phyloP scores from a whole-genome alignment of 2,329 filamentous ascomycete species.

The Epichloe gansuensis region DNA sequence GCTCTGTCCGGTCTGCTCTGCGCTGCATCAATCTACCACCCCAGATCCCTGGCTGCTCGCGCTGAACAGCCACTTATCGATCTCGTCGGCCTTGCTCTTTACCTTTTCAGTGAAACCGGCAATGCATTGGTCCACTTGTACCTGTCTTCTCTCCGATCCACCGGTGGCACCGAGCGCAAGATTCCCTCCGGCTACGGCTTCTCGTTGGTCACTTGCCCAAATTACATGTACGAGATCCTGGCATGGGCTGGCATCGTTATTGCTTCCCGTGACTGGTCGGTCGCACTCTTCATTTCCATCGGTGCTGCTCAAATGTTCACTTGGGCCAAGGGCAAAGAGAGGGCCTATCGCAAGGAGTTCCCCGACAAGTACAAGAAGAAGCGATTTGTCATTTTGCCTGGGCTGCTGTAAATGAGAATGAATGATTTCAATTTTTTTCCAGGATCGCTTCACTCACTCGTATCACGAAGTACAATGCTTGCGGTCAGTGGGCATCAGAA shows the following conservation, averaged over 20 bases:
- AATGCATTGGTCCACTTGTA: slow-evolving; percentile 74
- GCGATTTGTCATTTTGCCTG: slow-evolving; percentile 70
- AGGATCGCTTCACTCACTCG: no score
- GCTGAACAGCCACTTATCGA: slow-evolving; percentile 38
- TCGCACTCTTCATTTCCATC: slow-evolving; percentile 61
- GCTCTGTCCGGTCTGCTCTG: slow-evolving; percentile 64
- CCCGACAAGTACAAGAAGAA: slow-evolving; percentile 93
- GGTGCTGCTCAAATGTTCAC: slow-evolving; percentile 67
- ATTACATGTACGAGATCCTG: slow-evolving; percentile 88
- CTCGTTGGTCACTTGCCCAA: slow-evolving; percentile 79
- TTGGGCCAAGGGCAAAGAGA: slow-evolving; percentile 91
- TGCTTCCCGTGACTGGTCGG: slow-evolving; percentile 65
- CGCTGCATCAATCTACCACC: slow-evolving; percentile 75
- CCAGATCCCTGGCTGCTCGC: slow-evolving; percentile 52
- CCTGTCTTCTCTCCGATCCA: slow-evolving; percentile 61
- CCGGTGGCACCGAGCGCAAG: slow-evolving; percentile 72
- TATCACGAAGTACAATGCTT: no score
- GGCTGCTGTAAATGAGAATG: slow-evolving; percentile 44
- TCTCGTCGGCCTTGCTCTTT: slow-evolving; percentile 58
- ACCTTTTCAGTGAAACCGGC: slow-evolving; percentile 61
- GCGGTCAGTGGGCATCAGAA: no score
- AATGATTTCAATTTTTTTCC: no score
- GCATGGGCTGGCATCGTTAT: slow-evolving; percentile 77
- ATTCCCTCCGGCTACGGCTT: slow-evolving; percentile 83
- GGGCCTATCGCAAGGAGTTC: slow-evolving; percentile 78